A percentile compares a stretch with the other conserved stretches of the same genome.
These are phyloP conservation scores for Isatis tinctoria DNA, from an alignment of 345 rosid genomes.

Conservation along the genomic window DNA sequence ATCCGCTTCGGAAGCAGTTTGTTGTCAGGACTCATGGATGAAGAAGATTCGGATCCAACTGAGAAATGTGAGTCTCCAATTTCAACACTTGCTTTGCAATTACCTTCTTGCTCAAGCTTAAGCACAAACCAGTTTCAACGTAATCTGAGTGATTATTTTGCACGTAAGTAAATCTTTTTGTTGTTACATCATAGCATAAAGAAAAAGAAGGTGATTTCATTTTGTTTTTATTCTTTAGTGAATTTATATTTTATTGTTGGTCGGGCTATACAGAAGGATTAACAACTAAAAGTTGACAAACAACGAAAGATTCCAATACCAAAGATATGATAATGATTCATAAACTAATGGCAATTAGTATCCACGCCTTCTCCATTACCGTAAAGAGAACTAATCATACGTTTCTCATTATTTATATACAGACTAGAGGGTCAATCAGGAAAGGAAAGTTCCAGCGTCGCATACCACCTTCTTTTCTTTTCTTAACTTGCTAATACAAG, in stretches of 20 bases:
- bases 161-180: background rate
- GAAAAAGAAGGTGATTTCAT: background rate
- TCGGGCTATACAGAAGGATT: background rate
- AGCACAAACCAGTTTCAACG: background rate
- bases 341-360: background rate
- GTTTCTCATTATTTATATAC: background rate
- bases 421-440: background rate
- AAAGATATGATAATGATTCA: background rate
- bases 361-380: conserved; percentile 23
- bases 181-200: background rate
- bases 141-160: too few species aligned
- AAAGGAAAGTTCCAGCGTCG: background rate
- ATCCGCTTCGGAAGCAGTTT: conserved; percentile 75
- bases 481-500: background rate
- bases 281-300: background rate
- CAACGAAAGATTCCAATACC: background rate
- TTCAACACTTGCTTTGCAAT: too few species aligned
- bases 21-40: conserved; percentile 31
- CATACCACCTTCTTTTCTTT: conserved; percentile 8
- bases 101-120: conserved; percentile 35
- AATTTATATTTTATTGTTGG: background rate
- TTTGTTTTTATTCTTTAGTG: background rate
- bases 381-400: background rate
- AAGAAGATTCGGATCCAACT: conserved; percentile 5
- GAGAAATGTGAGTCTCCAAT: background rate